These are phyloP conservation scores for Silene conica DNA, from an alignment of 148 eudicot genomes.

Conservation along the genomic window DNA sequence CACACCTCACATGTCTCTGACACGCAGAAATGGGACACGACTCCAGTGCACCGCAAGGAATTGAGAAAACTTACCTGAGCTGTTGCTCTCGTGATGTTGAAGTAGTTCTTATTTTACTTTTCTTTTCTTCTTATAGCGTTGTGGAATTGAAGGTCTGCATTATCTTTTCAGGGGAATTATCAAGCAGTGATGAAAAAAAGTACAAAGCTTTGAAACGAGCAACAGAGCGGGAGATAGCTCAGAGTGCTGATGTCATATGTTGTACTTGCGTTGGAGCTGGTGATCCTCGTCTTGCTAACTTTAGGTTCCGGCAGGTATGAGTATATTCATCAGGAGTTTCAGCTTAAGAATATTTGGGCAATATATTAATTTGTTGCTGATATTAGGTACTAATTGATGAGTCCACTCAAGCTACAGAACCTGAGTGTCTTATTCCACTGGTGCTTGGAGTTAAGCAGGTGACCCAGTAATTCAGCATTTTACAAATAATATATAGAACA, in stretches of 20 bases:
- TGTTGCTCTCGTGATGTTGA: too few species aligned
- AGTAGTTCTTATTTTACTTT: background rate
- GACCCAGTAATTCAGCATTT: background rate
- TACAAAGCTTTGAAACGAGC: conserved; percentile 94
- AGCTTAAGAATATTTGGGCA: background rate
- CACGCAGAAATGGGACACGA: too few species aligned
- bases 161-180: conserved; percentile 64
- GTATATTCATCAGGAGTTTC: background rate
- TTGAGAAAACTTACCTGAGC: too few species aligned
- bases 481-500: too few species aligned
- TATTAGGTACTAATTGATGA: conserved; percentile 95
- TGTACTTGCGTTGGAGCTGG: conserved; percentile 99
- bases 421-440: conserved; percentile 94
- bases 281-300: conserved; percentile 93
- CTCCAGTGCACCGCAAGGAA: too few species aligned
- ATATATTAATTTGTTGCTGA: conserved; percentile 7
- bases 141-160: background rate
- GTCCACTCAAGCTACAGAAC: conserved; percentile 96
- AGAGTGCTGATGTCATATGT: conserved; percentile 99
- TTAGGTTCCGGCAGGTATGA: conserved; percentile 92
- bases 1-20: too few species aligned
- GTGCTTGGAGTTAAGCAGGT: conserved; percentile 99
- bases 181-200: conserved; percentile 97
- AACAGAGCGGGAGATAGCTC: conserved; percentile 99
- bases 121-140: background rate